Conservation (phyloP, 768 basidiomycete genomes). For the Russula sp. region DNA sequence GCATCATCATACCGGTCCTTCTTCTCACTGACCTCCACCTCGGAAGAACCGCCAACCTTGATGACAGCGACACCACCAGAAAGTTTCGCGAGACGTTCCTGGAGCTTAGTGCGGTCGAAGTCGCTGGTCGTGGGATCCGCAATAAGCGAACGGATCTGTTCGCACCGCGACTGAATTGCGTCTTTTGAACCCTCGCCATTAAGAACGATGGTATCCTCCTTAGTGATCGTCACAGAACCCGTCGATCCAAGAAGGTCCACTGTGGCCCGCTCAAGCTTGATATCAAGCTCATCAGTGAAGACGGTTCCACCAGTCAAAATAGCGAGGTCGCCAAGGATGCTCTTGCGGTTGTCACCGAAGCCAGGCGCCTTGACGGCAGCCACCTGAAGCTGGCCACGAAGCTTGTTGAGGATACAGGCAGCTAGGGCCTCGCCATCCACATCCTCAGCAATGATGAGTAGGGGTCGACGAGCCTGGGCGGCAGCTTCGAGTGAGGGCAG, state of each 20-base stretch:
- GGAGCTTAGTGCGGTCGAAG: constrained; percentile 90
- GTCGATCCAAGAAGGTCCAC: constrained; percentile 85
- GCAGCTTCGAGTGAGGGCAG: constrained; percentile 84
- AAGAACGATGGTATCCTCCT: constrained; percentile 95
- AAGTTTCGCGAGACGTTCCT: constrained; percentile 95
- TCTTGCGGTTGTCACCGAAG: constrained; percentile 99
- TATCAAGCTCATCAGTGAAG: constrained; percentile 88
- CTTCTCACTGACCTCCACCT: constrained; percentile 99
- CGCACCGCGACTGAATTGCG: constrained; percentile 85
- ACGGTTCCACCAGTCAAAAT: constrained; percentile 98
- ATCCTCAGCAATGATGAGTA: constrained; percentile 97
- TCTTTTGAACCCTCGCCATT: constrained; percentile 92
- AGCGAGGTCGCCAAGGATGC: constrained; percentile 91
- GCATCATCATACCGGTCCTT: constrained; percentile 98
- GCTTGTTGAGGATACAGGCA: constrained; percentile 98
- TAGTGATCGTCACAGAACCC: constrained; percentile 89
- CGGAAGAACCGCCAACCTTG: constrained; percentile 88
- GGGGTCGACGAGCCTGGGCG: constrained; percentile 76
- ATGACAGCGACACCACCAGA: constrained; percentile 97
- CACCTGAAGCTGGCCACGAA: constrained; percentile 93
- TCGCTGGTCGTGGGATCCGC: constrained; percentile 81
- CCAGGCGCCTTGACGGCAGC: constrained; percentile 95
- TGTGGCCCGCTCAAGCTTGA: constrained; percentile 91
- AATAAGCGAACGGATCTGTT: constrained; percentile 85
- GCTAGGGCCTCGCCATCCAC: constrained; percentile 97